phyloP scores from a whole-genome alignment of 1,284 basidiomycete genomes.

The Microbotryomycetes sp. region DNA sequence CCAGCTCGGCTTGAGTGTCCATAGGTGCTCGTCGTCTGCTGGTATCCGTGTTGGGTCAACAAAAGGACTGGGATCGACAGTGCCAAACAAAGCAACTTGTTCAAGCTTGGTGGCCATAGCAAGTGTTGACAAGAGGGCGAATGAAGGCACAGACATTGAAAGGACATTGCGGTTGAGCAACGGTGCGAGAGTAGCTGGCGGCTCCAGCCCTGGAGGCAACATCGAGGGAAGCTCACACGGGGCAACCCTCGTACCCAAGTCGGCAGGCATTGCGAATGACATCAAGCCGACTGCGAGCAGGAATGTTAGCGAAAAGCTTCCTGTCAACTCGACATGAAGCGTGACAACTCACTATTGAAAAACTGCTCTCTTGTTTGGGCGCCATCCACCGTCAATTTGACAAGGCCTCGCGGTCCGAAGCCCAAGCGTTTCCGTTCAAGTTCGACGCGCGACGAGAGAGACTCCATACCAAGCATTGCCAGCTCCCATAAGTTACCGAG shows the following conservation, averaged over 20 bases:
- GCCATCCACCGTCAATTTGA: slow-evolving; percentile 2
- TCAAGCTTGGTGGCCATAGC: not conserved
- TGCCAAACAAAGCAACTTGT: slow-evolving; percentile 10
- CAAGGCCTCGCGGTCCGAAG: not conserved
- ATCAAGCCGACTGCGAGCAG: not conserved
- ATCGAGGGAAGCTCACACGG: not conserved
- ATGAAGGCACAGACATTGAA: slow-evolving; percentile 1
- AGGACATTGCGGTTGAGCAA: slow-evolving; percentile 1
- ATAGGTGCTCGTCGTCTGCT: not conserved
- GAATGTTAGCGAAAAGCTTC: not conserved
- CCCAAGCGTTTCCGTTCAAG: not conserved
- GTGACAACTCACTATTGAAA: not conserved
- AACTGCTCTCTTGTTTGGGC: not conserved
- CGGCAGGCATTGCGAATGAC: not conserved
- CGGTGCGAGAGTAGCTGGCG: not conserved
- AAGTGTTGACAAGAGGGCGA: slow-evolving; percentile 8
- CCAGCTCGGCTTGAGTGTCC: not conserved
- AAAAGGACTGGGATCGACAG: not conserved
- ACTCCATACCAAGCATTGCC: slow-evolving; percentile 2
- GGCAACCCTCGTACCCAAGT: not conserved
- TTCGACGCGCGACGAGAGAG: not conserved
- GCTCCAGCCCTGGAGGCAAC: not conserved
- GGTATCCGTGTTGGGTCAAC: not conserved
- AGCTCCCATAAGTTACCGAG: slow-evolving; percentile 12
- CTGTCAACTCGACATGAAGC: not conserved